Percentiles rank a stretch among this genome's conserved stretches.
Conservation (phyloP, 2,329 filamentous ascomycete genomes). For the Pestalotiopsis sp. region DNA sequence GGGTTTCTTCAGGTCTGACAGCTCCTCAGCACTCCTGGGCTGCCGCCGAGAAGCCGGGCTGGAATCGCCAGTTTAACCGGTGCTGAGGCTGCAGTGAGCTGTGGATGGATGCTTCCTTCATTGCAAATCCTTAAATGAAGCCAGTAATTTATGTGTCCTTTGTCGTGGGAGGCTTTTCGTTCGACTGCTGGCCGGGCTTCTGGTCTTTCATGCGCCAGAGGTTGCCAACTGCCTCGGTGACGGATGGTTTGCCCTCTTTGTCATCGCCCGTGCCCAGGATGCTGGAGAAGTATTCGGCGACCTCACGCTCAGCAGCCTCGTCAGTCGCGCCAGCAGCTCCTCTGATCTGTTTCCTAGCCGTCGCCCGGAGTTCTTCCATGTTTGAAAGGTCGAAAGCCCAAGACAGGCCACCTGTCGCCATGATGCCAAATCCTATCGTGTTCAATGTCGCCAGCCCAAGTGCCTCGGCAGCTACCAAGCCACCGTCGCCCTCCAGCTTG, state of each 20-base stretch:
- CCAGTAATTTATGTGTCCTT: background rate
- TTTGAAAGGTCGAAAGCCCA: constrained; percentile 78
- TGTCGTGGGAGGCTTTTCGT: background rate
- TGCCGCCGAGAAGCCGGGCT: background rate
- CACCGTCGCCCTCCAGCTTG: constrained; percentile 59
- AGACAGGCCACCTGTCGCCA: constrained; percentile 71
- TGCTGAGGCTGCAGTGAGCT: background rate
- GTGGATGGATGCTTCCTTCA: background rate
- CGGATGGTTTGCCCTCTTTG: constrained; percentile 30
- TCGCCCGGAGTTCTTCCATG: constrained; percentile 62
- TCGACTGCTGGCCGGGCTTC: background rate
- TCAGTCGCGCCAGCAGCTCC: constrained; percentile 35
- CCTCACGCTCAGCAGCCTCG: constrained; percentile 58
- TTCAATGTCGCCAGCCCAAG: constrained; percentile 87
- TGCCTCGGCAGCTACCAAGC: constrained; percentile 78
- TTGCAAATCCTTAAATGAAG: background rate
- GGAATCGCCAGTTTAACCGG: background rate
- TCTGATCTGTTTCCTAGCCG: constrained; percentile 45
- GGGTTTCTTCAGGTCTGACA: background rate
- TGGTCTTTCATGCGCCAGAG: background rate
- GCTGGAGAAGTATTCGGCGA: constrained; percentile 63
- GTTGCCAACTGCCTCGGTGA: constrained; percentile 12
- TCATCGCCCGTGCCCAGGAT: constrained; percentile 60
- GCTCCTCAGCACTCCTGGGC: background rate
- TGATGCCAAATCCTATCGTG: constrained; percentile 73